Evolutionary conservation across 768 basidiomycete species (phyloP).

Genomic region (Amyloporia xantha): DNA sequence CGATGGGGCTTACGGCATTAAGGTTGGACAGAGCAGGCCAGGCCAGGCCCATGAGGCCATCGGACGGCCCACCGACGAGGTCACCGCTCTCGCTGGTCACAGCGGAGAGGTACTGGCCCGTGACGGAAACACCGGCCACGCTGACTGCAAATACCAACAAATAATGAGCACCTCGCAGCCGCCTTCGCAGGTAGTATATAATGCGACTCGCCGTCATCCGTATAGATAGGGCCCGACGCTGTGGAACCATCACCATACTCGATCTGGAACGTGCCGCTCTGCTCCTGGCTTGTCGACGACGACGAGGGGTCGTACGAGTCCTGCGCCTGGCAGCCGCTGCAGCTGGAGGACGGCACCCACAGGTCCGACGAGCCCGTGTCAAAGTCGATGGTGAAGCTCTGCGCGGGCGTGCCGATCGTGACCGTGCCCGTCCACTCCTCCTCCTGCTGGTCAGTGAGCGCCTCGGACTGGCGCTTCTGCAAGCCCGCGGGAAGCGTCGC

Average conservation of each 20-base stretch:
- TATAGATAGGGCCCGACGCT: conserved; percentile 11
- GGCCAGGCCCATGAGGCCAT: conserved; percentile 39
- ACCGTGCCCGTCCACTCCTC: conserved; percentile 31
- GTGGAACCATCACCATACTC: conserved; percentile 15
- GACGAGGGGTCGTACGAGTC: conserved; percentile 8
- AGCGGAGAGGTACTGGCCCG: conserved; percentile 36
- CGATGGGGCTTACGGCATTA: conserved; percentile 1
- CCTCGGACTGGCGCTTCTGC: conserved; percentile 11
- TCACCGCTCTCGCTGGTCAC: conserved; percentile 33
- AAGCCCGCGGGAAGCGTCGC: conserved; percentile 10
- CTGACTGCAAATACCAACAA: conserved; percentile 4
- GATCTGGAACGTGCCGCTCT: conserved; percentile 15
- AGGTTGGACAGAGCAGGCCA: conserved; percentile 17
- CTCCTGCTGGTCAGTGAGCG: conserved; percentile 20
- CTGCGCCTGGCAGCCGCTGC: conserved; percentile 12
- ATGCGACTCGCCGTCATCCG: conserved; percentile 9
- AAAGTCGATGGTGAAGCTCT: conserved; percentile 33
- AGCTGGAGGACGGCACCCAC: conserved; percentile 8
- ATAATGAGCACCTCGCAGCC: neutral
- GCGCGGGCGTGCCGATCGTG: conserved; percentile 30
- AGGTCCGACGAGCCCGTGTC: conserved; percentile 36
- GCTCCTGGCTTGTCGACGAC: conserved; percentile 10
- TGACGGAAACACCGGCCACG: conserved; percentile 24
- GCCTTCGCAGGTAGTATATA: neutral
- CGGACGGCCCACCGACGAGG: conserved; percentile 24